Evolutionary conservation across 2,329 filamentous ascomycete species (phyloP), one percentile per base, ranked within the genome.

Genomic region (Aspergillus sp.): DNA sequence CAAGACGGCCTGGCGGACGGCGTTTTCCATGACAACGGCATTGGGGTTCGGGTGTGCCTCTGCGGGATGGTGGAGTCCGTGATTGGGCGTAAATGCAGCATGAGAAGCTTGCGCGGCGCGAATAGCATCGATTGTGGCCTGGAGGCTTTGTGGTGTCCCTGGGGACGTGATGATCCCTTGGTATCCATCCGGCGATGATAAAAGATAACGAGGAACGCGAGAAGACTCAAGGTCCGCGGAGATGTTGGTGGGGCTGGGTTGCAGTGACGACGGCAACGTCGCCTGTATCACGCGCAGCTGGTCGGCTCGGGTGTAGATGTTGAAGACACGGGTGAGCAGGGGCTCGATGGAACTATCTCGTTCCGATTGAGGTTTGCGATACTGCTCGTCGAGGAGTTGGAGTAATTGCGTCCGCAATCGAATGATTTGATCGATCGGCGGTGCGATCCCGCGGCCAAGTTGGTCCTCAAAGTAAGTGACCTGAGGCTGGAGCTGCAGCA

Each of bases 161-260:
- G 78, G 76, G 6, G 78, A 75, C 49, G 78, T 72, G 2, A 82
- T 63, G 11, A 82, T 62, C 9, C 77, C 79, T 57, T 81, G 76
- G 31, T 78, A 79, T 1, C 80, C 80, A 42, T 69, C 67, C 11
- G 79, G 78, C 6, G 77, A 77, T 1, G 78, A 79, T 11, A 82
- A 69, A 6, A 82, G 67, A 60, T 80, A 82, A 42, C 78, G 65
- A 20, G 67, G 63, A 20, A 69, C 61, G 11, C 50, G 55, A 10
- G n/a, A 24, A 7, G 51, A 45, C 7, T 24, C 46, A 18, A 42
- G 12, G 12, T 46, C 49, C n/a, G 42, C 29, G 14, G 52, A 9
- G 18, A 18, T 31, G 12, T 24, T 51, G 31, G 58, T 52, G 18
- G 59, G 42, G n/a, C 18, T 32, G 10, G 18, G 18, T 45, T n/a